These are phyloP conservation scores for Conidiobolus incongruus DNA, from an alignment of 371 early-diverging fungal genomes.

Conservation along the genomic window DNA sequence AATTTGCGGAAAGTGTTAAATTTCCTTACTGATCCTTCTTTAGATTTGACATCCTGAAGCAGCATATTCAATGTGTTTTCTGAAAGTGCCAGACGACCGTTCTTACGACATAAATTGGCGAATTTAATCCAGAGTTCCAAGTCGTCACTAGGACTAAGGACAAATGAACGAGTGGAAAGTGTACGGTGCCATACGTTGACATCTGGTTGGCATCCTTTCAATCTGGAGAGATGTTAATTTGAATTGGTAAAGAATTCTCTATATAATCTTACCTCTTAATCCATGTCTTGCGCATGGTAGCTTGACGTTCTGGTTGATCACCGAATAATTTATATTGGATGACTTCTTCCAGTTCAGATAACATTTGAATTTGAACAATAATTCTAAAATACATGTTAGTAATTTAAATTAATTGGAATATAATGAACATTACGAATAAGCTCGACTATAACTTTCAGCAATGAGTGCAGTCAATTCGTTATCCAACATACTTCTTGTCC, in stretches of 20 bases:
- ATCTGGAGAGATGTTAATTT: slow-evolving; percentile 7
- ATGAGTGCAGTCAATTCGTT: slow-evolving; percentile 73
- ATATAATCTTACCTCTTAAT: slow-evolving; percentile 22
- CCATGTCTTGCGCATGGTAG: slow-evolving; percentile 69
- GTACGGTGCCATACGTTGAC: slow-evolving; percentile 93
- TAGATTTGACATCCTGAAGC: slow-evolving; percentile 18
- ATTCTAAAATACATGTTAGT: slow-evolving; percentile 10
- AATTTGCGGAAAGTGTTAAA: slow-evolving; percentile 2
- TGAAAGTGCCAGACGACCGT: slow-evolving; percentile 58
- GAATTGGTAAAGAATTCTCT: neutral
- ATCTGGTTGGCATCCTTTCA: slow-evolving; percentile 80
- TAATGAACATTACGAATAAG: slow-evolving; percentile 24
- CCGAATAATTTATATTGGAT: slow-evolving; percentile 65
- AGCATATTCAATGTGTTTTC: slow-evolving; percentile 52
- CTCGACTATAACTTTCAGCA: slow-evolving; percentile 87
- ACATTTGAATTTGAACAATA: slow-evolving; percentile 86
- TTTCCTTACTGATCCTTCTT: too few relatives aligned
- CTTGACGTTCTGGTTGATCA: slow-evolving; percentile 62
- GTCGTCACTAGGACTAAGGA: slow-evolving; percentile 72
- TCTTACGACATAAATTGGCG: slow-evolving; percentile 81
- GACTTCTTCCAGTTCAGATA: slow-evolving; percentile 93
- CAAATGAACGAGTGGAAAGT: slow-evolving; percentile 70
- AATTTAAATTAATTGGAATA: neutral
- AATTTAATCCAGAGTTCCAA: slow-evolving; percentile 93
- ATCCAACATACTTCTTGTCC: slow-evolving; percentile 70